Conservation (phyloP, 1,139 yeast species). For the Blastobotrys apis region DNA sequence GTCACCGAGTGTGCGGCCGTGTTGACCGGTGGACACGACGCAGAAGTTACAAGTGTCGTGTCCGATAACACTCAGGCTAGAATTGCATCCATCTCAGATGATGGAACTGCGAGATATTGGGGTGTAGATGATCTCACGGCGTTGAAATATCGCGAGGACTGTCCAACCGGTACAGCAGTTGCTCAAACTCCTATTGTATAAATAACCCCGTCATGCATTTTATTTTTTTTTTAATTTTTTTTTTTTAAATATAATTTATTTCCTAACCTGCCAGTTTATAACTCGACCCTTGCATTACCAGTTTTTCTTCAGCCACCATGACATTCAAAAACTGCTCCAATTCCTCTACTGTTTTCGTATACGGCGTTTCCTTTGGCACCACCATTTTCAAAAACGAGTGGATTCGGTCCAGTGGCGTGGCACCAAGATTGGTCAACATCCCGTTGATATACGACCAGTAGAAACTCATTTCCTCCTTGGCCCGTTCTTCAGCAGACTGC, state of each 20-base stretch:
- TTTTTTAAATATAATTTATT: constrained; percentile 1
- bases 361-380: constrained; percentile 50
- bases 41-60: constrained; percentile 19
- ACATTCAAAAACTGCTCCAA: constrained; percentile 39
- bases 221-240: too few relatives aligned
- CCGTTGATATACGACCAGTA: constrained; percentile 51
- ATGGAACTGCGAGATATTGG: constrained; percentile 16
- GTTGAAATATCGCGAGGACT: neutral
- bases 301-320: constrained; percentile 45
- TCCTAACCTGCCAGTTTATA: constrained; percentile 29
- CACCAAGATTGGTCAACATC: constrained; percentile 53
- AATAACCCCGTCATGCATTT: too few relatives aligned
- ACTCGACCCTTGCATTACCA: constrained; percentile 31
- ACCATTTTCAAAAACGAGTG: constrained; percentile 52
- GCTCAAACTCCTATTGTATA: too few relatives aligned
- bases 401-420: constrained; percentile 46
- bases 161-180: neutral
- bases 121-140: constrained; percentile 3
- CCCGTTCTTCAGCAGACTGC: constrained; percentile 30
- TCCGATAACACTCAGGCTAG: constrained; percentile 9
- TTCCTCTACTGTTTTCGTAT: constrained; percentile 40
- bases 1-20: neutral
- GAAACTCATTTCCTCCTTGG: constrained; percentile 38
- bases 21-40: constrained; percentile 13
- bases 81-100: constrained; percentile 22